Base-by-base conservation (phyloP, 768 basidiomycete species). In the Ephemerocybe angulata region DNA sequence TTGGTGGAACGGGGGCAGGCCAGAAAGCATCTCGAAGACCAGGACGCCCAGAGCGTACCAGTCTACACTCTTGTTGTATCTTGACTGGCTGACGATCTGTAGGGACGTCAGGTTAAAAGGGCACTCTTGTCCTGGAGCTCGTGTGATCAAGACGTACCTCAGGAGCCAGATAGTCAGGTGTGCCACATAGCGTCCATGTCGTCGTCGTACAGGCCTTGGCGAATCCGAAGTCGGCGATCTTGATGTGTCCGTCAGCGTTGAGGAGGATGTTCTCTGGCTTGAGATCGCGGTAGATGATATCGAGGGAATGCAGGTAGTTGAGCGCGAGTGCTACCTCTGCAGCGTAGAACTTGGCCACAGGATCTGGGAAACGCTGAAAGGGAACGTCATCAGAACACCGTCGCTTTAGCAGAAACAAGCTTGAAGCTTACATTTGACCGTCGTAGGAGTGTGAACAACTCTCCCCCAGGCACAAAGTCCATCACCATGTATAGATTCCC, bases 21-120 rank as follows among this genome's bases (percentile, higher is more conserved):
- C 97, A 0, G 90, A 93, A 41, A 99, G 81, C 95, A 98, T 98
- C 72, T 99, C 97, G 67, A 90, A 99, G 53, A 95, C 89, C 57
- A 99, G 85, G 52, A 99, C 92, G 49, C 97, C 97, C 50, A 98
- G 82, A 1, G 97, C 96, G 73, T 98, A 99, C 95, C 95, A 99
- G 66, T 99, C 97, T 2, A 98, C 96, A 54, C 87, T 88, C 70
- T 97, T 96, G 67, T 95, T 96, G 68, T 99, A 98, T 5, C 94
- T 80, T 54, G 84, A 82, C 67, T 90, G 86, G 17, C 78, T 84
- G 67, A 86, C 87, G 69, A 92, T 84, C 88, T 90, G 46, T 58
- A 59, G 46, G 58, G 33, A 65, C 49, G 27, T 24, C n/a, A 33
- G 46, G 27, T 46, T 12, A 5, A 15, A 31, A 50, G 25, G 51